Percentiles rank a stretch among this genome's conserved stretches.
phyloP scores from a whole-genome alignment of 2,329 filamentous ascomycete species.

The Cercospora sesami region DNA sequence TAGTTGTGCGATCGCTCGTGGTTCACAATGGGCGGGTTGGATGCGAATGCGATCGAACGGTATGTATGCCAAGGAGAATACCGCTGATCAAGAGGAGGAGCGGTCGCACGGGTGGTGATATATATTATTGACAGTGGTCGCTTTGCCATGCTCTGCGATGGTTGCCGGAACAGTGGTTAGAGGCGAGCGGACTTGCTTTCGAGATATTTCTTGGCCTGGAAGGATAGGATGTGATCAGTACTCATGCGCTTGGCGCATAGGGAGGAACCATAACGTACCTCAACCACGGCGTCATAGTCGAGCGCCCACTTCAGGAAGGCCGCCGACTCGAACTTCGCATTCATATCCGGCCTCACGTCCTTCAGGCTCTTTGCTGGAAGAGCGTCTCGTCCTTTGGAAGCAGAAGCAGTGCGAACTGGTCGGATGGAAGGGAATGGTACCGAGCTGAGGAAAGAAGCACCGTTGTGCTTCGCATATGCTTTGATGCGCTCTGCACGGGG shows the following conservation, averaged over 20 bases:
- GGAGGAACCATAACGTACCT: constrained; percentile 5
- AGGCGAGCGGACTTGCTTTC: background rate
- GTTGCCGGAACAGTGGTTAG: background rate
- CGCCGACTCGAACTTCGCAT: constrained; percentile 12
- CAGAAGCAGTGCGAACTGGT: background rate
- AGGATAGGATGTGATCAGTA: background rate
- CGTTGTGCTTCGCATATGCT: constrained; percentile 16
- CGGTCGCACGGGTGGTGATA: background rate
- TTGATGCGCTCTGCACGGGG: constrained; percentile 19
- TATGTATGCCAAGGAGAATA: background rate
- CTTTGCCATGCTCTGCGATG: background rate
- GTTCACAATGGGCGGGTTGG: background rate
- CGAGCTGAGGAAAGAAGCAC: background rate
- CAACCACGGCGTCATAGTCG: constrained; percentile 18
- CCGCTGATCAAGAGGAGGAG: background rate
- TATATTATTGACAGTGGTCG: background rate
- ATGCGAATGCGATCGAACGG: background rate
- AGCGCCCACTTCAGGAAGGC: constrained; percentile 15
- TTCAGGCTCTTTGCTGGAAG: background rate
- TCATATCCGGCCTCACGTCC: background rate
- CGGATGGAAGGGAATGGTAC: background rate
- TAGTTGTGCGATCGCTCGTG: background rate
- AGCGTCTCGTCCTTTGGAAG: too few relatives aligned
- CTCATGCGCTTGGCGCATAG: background rate
- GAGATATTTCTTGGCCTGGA: background rate